phyloP scores from a whole-genome alignment of 495 filamentous ascomycete species.

The Penicillium soppii region DNA sequence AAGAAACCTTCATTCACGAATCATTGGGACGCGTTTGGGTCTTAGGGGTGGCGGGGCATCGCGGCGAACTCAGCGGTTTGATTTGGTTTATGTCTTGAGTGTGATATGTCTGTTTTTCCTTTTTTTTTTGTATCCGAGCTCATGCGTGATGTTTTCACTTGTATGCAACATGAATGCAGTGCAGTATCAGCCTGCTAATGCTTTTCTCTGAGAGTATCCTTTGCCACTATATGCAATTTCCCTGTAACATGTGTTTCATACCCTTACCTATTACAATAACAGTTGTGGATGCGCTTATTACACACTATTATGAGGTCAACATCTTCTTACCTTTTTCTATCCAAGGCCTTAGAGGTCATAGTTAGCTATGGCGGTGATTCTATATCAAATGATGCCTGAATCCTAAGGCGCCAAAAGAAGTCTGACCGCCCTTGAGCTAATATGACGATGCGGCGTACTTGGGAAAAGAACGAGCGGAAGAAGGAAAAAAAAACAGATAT shows the following conservation, averaged over 20 bases:
- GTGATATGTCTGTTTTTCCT: constrained; percentile 16
- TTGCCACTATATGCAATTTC: neutral
- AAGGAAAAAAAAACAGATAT: constrained; percentile 11
- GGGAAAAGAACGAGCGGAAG: constrained; percentile 6
- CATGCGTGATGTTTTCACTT: constrained; percentile 25
- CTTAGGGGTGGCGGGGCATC: constrained; percentile 38
- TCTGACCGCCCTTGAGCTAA: constrained; percentile 30
- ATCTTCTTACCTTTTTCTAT: too few relatives aligned
- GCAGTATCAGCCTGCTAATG: constrained; percentile 4
- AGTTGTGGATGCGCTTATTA: too few relatives aligned
- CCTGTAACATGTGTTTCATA: too few relatives aligned
- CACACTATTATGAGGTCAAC: too few relatives aligned
- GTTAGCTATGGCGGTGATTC: neutral
- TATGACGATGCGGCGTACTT: constrained; percentile 20
- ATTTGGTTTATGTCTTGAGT: constrained; percentile 35
- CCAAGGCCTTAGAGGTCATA: too few relatives aligned
- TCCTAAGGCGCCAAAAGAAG: neutral
- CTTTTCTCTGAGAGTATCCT: neutral
- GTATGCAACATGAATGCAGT: constrained; percentile 13
- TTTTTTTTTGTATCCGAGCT: constrained; percentile 19
- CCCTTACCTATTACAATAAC: too few relatives aligned
- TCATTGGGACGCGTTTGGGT: constrained; percentile 48
- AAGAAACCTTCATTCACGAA: constrained; percentile 28
- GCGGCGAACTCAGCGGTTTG: constrained; percentile 47
- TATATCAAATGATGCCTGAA: neutral